Evolutionary conservation across 768 basidiomycete genomes (phyloP).

Genomic region (Trichaptum fuscoviolaceum): DNA sequence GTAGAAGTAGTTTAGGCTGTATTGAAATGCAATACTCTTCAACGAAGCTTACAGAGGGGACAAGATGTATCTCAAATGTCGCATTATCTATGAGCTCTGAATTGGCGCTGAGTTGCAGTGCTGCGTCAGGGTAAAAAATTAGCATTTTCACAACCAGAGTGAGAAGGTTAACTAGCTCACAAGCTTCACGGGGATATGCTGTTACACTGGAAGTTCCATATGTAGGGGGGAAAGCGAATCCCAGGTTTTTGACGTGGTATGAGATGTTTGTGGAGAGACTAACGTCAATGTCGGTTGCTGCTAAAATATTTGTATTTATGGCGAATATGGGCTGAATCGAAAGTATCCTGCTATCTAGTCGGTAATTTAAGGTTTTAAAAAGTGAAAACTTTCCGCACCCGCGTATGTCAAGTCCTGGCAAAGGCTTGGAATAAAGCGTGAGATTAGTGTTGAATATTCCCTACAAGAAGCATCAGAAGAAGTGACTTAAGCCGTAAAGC

Average conservation of each 20-base stretch:
- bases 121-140: neutral
- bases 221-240: neutral
- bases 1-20: neutral
- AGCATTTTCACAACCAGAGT: neutral
- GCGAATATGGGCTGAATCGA: neutral
- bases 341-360: neutral
- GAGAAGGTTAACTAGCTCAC: neutral
- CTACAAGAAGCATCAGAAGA: neutral
- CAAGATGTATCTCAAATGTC: neutral
- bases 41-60: neutral
- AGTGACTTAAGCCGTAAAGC: neutral
- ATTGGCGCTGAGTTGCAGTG: neutral
- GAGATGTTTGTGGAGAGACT: neutral
- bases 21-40: neutral
- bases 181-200: neutral
- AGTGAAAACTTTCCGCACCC: neutral
- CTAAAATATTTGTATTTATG: neutral
- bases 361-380: neutral
- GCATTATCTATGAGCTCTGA: neutral
- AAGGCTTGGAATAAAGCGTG: neutral
- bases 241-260: neutral
- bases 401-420: neutral
- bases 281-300: neutral
- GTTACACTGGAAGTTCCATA: neutral
- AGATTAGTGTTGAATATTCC: neutral